phyloP scores from a whole-genome alignment of 2,329 filamentous ascomycete genomes.

The Lachnum nothofagi region DNA sequence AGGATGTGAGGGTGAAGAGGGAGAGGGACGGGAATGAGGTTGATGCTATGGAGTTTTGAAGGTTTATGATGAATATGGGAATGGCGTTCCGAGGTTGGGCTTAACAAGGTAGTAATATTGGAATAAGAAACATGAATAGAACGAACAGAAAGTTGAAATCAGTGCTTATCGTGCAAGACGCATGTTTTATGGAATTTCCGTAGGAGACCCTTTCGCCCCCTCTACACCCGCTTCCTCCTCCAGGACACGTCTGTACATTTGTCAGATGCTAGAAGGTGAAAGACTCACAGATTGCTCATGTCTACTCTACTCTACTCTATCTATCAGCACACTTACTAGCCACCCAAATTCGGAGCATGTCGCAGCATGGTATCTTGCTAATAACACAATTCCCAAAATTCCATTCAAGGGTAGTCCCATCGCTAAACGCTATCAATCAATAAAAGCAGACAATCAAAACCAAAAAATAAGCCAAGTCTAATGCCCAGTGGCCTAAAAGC shows the following conservation, averaged over 20 bases:
- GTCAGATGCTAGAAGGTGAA: no score
- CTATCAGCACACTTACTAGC: neutral
- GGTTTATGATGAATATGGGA: neutral
- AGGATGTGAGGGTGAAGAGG: slow-evolving; percentile 46
- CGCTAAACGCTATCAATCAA: slow-evolving; percentile 22
- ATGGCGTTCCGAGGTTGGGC: neutral
- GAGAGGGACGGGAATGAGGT: slow-evolving; percentile 41
- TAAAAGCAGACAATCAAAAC: neutral
- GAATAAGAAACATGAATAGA: no score
- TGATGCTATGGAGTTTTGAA: slow-evolving; percentile 62
- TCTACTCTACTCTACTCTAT: neutral
- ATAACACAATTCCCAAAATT: neutral
- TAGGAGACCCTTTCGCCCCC: no score
- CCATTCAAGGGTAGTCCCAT: neutral
- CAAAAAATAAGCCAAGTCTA: neutral
- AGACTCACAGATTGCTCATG: neutral
- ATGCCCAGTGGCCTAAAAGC: neutral
- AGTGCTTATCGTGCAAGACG: no score
- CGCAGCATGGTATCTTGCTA: slow-evolving; percentile 14
- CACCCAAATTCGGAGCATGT: slow-evolving; percentile 2
- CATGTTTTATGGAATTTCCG: no score
- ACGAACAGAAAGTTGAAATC: no score
- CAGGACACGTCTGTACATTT: no score
- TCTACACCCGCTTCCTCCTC: no score
- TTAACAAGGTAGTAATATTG: no score